Evolutionary conservation across 768 basidiomycete genomes (phyloP).

Genomic region (Auriscalpium microsporum): DNA sequence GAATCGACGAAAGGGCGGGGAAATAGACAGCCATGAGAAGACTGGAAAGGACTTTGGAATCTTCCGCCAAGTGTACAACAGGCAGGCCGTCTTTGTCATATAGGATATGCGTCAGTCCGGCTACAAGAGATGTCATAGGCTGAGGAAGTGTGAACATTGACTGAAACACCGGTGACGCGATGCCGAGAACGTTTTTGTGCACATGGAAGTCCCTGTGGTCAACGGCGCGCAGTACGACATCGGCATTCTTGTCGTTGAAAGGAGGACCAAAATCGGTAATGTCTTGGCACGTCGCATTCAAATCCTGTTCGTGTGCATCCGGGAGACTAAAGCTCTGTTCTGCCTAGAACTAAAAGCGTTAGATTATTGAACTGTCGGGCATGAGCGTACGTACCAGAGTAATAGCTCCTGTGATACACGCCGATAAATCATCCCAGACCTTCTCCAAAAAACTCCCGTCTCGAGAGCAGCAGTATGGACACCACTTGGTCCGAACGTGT

Average conservation of each 20-base stretch:
- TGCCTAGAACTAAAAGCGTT: too few relatives aligned
- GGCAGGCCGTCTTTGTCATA: not conserved
- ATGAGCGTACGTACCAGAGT: too few relatives aligned
- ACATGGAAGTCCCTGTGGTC: conserved; percentile 10
- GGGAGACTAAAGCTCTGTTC: too few relatives aligned
- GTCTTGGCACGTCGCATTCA: too few relatives aligned
- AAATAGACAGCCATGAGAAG: not conserved
- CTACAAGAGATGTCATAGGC: not conserved
- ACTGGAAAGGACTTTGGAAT: not conserved
- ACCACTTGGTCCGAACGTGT: too few relatives aligned
- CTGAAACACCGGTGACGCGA: conserved; percentile 5
- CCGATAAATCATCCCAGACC: too few relatives aligned
- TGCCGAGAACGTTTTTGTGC: conserved; percentile 7
- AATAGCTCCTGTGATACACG: too few relatives aligned
- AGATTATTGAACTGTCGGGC: too few relatives aligned
- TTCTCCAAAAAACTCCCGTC: too few relatives aligned
- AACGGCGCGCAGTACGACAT: conserved; percentile 8
- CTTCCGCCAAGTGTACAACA: not conserved
- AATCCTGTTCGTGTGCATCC: too few relatives aligned
- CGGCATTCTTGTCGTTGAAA: conserved; percentile 4
- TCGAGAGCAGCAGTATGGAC: too few relatives aligned
- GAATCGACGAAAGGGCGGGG: not conserved
- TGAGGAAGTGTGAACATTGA: conserved; percentile 4
- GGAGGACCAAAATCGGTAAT: not conserved
- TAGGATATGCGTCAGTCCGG: not conserved